Evolutionary conservation across 768 basidiomycete species (phyloP).

Genomic region (Cystobasidium ongulense): DNA sequence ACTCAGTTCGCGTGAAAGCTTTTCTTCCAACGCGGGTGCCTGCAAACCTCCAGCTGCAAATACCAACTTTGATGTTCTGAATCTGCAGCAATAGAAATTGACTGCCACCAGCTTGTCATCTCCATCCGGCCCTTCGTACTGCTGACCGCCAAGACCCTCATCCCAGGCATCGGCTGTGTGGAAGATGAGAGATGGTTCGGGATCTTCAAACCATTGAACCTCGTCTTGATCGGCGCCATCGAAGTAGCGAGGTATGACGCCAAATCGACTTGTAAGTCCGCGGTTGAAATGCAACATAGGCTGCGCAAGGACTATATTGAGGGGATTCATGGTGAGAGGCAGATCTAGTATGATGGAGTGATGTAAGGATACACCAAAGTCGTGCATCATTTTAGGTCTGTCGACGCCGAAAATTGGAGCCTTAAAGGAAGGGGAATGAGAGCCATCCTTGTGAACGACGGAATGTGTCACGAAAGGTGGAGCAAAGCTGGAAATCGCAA

Average conservation of each 20-base stretch:
- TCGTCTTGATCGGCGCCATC: constrained; percentile 29
- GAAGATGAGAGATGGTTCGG: constrained; percentile 47
- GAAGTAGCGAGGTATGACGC: constrained; percentile 45
- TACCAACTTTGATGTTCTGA: constrained; percentile 46
- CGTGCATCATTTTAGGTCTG: constrained; percentile 46
- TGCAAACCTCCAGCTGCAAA: constrained; percentile 47
- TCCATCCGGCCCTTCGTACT: background rate
- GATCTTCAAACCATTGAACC: constrained; percentile 43
- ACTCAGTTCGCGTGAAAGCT: constrained; percentile 13
- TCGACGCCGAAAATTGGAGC: constrained; percentile 27
- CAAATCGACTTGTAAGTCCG: constrained; percentile 44
- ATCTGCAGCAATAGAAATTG: constrained; percentile 46
- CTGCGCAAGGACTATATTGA: constrained; percentile 43
- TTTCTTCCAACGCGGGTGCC: constrained; percentile 39
- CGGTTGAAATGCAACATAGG: constrained; percentile 47
- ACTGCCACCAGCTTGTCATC: constrained; percentile 24
- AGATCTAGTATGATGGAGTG: constrained; percentile 48
- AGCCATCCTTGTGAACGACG: constrained; percentile 34
- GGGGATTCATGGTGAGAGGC: constrained; percentile 46
- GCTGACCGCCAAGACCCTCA: constrained; percentile 35
- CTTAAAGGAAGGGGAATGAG: constrained; percentile 30
- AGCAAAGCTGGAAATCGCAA: constrained; percentile 33
- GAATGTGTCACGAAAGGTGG: constrained; percentile 41
- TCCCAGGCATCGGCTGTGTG: constrained; percentile 48
- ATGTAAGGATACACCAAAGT: constrained; percentile 46